These are phyloP conservation scores for Alloascoidea hylecoeti DNA, from an alignment of 805 yeast species.

Conservation along the genomic window DNA sequence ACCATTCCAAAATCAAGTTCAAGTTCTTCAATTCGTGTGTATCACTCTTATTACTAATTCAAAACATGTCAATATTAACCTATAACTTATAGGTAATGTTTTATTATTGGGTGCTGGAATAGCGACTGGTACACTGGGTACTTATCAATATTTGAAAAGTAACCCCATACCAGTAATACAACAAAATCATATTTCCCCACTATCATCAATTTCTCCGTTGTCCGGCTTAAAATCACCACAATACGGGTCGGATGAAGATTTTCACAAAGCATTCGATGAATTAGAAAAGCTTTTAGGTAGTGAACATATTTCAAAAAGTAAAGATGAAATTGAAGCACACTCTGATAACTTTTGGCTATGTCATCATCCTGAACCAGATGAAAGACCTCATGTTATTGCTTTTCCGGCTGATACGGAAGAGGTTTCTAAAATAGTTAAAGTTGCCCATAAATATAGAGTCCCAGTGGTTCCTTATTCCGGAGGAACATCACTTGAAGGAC, in stretches of 20 bases:
- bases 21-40: not conserved
- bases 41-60: not conserved
- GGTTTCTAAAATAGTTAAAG: conserved; percentile 39
- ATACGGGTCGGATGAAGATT: conserved; percentile 24
- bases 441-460: conserved; percentile 37
- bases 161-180: too few relatives aligned
- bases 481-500: conserved; percentile 64
- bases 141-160: not conserved
- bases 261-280: conserved; percentile 25
- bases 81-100: not conserved
- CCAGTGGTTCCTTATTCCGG: conserved; percentile 63
- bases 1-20: not conserved
- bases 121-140: not conserved
- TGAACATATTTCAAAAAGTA: conserved; percentile 17
- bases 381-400: conserved; percentile 38
- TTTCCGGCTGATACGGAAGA: conserved; percentile 48
- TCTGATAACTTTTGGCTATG: conserved; percentile 48
- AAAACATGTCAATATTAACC: not conserved
- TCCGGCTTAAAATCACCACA: conserved; percentile 15
- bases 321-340: conserved; percentile 32
- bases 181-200: conserved; percentile 1
- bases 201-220: not conserved
- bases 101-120: not conserved
- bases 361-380: conserved; percentile 45
- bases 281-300: conserved; percentile 24